Percentiles rank a stretch among this genome's conserved stretches.
phyloP scores from a whole-genome alignment of 2,329 filamentous ascomycete genomes.

The Trichoderma aggressivum region DNA sequence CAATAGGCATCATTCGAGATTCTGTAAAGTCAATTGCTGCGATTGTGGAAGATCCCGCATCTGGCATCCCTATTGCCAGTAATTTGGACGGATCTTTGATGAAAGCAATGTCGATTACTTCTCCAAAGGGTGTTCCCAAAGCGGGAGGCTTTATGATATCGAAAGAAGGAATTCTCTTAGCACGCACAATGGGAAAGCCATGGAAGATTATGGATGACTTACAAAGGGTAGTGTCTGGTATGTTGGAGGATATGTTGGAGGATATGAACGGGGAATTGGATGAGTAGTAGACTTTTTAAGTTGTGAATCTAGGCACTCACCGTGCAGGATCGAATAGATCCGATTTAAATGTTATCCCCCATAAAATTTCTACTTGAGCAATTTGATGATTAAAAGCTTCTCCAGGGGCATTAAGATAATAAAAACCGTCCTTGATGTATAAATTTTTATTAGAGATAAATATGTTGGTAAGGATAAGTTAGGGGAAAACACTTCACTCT shows the following conservation, averaged over 20 bases:
- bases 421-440: not conserved
- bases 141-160: not conserved
- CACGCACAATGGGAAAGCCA: not conserved
- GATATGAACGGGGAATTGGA: too few relatives aligned
- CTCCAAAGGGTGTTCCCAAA: not conserved
- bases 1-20: not conserved
- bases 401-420: not conserved
- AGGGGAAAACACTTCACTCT: not conserved
- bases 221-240: fast-evolving
- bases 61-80: not conserved
- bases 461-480: not conserved
- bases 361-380: not conserved
- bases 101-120: not conserved
- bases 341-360: not conserved
- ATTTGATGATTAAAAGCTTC: not conserved
- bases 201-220: not conserved
- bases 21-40: not conserved
- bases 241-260: too few relatives aligned
- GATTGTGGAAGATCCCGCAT: not conserved
- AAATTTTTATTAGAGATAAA: not conserved
- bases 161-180: not conserved
- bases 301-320: not conserved
- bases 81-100: not conserved
- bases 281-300: not conserved
- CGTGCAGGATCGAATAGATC: not conserved